Evolutionary conservation across 768 basidiomycete genomes (phyloP).

Genomic region (Trichaptum fuscoviolaceum): DNA sequence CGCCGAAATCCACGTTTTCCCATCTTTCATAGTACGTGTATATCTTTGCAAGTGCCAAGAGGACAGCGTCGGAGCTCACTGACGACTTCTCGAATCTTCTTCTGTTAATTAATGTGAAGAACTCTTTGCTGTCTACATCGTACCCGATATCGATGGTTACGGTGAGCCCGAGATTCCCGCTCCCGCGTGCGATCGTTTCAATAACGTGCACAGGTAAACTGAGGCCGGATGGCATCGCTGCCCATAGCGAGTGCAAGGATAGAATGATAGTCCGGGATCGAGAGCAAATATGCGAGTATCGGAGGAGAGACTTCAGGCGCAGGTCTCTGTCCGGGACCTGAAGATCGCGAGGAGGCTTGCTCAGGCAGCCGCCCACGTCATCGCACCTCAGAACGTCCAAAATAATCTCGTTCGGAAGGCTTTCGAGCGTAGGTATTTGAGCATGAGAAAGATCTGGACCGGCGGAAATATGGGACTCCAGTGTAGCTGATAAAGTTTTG

Average conservation of each 20-base stretch:
- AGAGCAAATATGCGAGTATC: background rate
- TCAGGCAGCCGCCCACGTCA: too few species aligned
- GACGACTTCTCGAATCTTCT: too few species aligned
- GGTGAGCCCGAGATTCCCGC: background rate
- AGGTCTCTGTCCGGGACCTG: too few species aligned
- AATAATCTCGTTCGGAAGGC: too few species aligned
- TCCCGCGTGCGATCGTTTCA: background rate
- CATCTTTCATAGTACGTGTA: background rate
- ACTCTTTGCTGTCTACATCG: too few species aligned
- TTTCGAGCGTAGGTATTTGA: too few species aligned
- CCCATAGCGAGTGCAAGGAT: background rate
- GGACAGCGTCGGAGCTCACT: background rate
- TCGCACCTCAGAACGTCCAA: too few species aligned
- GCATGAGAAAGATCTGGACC: too few species aligned
- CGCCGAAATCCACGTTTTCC: background rate
- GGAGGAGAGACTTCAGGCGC: background rate
- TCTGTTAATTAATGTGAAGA: too few species aligned
- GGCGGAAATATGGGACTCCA: too few species aligned
- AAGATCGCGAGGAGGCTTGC: too few species aligned
- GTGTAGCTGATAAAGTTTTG: too few species aligned
- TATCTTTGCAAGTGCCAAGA: background rate
- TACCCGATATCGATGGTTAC: background rate
- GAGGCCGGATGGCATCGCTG: background rate
- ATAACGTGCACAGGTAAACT: background rate
- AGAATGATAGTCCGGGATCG: background rate